Evolutionary conservation across 352 stramenopile species (phyloP).

Genomic region (Phytophthora ohioensis): DNA sequence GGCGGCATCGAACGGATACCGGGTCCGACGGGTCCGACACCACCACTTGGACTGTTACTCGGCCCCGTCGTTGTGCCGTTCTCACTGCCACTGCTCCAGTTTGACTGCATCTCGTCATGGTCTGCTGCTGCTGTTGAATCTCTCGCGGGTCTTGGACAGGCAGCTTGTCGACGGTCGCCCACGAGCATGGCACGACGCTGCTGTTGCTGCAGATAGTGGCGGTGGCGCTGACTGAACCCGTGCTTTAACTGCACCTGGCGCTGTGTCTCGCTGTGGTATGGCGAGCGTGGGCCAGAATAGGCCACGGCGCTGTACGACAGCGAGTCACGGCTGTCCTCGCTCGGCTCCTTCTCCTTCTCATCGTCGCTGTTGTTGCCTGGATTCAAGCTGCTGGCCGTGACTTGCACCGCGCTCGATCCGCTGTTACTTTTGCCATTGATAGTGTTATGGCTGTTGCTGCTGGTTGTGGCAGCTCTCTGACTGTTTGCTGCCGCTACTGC

Average conservation of each 20-base stretch:
- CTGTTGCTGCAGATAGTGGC: constrained; percentile 30
- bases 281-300: constrained; percentile 2
- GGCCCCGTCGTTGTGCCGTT: constrained; percentile 4
- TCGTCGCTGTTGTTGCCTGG: constrained; percentile 21
- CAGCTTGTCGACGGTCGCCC: constrained; percentile 10
- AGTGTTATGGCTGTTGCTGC: constrained; percentile 1
- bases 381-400: constrained; percentile 21
- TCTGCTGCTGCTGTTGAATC: neutral
- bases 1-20: neutral
- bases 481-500: neutral
- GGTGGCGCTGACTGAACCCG: constrained; percentile 27
- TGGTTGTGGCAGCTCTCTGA: constrained; percentile 7
- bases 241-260: constrained; percentile 24
- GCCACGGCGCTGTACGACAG: neutral
- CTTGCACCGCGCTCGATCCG: neutral
- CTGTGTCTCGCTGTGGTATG: constrained; percentile 17
- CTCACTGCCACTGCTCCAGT: constrained; percentile 10
- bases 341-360: constrained; percentile 12
- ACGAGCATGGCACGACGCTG: constrained; percentile 31
- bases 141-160: constrained; percentile 1
- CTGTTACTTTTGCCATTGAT: constrained; percentile 2
- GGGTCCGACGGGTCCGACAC: neutral
- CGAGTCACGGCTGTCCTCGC: neutral
- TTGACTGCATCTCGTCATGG: constrained; percentile 16
- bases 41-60: constrained; percentile 6